phyloP scores from a whole-genome alignment of 2,329 filamentous ascomycete genomes.

The Apiospora marii region DNA sequence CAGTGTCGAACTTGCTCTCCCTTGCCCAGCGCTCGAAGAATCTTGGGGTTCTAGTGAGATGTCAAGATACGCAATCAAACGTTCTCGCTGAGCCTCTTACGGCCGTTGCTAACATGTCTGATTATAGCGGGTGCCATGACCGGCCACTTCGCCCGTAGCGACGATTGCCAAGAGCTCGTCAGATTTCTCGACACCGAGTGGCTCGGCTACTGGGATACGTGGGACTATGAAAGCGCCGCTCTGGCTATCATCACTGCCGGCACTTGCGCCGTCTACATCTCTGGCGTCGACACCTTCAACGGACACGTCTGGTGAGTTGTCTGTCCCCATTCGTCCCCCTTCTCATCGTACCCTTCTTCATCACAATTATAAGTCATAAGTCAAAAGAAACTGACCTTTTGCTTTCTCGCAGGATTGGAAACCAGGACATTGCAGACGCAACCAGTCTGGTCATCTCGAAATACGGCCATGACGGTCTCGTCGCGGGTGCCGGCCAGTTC shows the following conservation, averaged over 20 bases:
- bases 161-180: no score
- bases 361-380: no score
- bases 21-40: no score
- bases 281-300: background rate
- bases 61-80: no score
- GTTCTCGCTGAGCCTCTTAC: no score
- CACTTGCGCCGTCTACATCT: background rate
- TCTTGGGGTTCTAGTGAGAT: no score
- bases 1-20: no score
- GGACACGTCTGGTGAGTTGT: background rate
- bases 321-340: no score
- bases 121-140: background rate
- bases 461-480: background rate
- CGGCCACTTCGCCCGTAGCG: background rate
- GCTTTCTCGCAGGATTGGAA: background rate
- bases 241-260: background rate
- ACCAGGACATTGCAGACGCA: background rate
- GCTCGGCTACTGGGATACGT: conserved; percentile 10
- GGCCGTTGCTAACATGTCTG: no score
- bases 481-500: background rate
- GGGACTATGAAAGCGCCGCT: background rate
- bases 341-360: no score
- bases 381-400: no score
- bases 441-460: rapidly evolving
- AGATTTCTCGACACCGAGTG: no score